Conservation (phyloP, 352 stramenopile genomes). For the Phytophthora sojae region DNA sequence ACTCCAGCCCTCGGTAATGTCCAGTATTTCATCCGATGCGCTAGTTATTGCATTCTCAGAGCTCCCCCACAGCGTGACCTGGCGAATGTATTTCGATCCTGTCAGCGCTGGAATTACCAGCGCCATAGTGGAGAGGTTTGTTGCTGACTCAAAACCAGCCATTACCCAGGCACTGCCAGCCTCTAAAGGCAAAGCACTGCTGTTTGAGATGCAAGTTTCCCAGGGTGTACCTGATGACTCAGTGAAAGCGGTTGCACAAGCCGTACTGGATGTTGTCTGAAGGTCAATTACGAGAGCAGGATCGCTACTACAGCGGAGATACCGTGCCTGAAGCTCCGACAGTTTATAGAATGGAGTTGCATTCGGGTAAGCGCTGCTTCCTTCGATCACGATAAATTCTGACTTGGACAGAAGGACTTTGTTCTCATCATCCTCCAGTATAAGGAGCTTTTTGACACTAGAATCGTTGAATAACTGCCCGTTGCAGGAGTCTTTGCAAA, state of each 20-base stretch:
- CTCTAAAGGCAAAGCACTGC: constrained; percentile 34
- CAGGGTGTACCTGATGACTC: constrained; percentile 17
- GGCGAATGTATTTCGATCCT: constrained; percentile 52
- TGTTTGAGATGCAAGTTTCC: constrained; percentile 55
- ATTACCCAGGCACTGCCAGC: constrained; percentile 68
- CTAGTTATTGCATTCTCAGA: constrained; percentile 22
- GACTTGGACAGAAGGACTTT: constrained; percentile 60
- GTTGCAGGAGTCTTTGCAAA: constrained; percentile 41
- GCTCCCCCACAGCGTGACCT: constrained; percentile 61
- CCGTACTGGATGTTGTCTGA: background rate
- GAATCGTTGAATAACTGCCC: constrained; percentile 53
- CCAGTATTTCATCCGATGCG: constrained; percentile 21
- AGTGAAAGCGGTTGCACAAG: constrained; percentile 31
- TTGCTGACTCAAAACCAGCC: constrained; percentile 44
- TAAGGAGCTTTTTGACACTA: constrained; percentile 55
- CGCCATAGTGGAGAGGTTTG: constrained; percentile 50
- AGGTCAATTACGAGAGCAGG: constrained; percentile 26
- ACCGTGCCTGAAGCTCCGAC: constrained; percentile 31
- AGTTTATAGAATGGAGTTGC: constrained; percentile 44
- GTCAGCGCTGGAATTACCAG: constrained; percentile 54
- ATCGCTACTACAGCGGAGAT: constrained; percentile 45
- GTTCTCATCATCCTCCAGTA: constrained; percentile 75
- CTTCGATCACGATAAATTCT: constrained; percentile 56
- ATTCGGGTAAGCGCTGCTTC: constrained; percentile 53
- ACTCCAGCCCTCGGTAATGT: constrained; percentile 50